Base-by-base conservation (phyloP, 768 basidiomycete genomes). In the Chalciporus chontae region DNA sequence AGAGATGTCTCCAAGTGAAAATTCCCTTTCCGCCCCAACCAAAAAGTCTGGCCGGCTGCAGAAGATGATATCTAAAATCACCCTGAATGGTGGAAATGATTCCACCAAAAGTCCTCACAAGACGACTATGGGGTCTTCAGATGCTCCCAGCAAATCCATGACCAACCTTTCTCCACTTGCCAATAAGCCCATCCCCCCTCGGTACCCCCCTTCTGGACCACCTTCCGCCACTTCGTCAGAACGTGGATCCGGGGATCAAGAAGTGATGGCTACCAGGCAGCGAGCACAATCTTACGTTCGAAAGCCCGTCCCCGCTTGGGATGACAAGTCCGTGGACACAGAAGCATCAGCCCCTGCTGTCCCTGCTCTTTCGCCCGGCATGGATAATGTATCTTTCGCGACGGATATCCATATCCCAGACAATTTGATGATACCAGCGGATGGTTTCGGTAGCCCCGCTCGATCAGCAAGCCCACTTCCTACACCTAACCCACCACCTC, bases 1-100 rank as follows among this genome's bases (percentile, higher is more conserved):
- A 14, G 74, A 77, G 47, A 59, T 58, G 2, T 51, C 55, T 41
- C 61, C 71, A 11, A 64, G 72, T 41, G 76, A 77, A 21, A 73
- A 71, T 47, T 63, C 67, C 7, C 78, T 79, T 50, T 72, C 75
- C 21, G 57, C 71, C 24, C 72, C 62, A 52, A 61, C 54, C 50
- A 71, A 67, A 59, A 82, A 82, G 66, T 75, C 75, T 47, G 81
- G 81, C 42, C 77, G 88, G 21, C 70, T 93, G 52, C 85, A 86
- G 66, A 79, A 83, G 54, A 90, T 94, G 83, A 87, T 94, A 58
- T 90, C 89, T 17, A 85, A 82, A 58, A 72, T 92, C 23, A 84
- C 80, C 32, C 71, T 80, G 54, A 76, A 77, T 17, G 49, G 63
- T 45, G 40, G 53, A 31, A 53, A 40, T 44, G 70, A 66, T 40